Conservation (phyloP, 2,329 filamentous ascomycete genomes). For the Orbilia quercus region DNA sequence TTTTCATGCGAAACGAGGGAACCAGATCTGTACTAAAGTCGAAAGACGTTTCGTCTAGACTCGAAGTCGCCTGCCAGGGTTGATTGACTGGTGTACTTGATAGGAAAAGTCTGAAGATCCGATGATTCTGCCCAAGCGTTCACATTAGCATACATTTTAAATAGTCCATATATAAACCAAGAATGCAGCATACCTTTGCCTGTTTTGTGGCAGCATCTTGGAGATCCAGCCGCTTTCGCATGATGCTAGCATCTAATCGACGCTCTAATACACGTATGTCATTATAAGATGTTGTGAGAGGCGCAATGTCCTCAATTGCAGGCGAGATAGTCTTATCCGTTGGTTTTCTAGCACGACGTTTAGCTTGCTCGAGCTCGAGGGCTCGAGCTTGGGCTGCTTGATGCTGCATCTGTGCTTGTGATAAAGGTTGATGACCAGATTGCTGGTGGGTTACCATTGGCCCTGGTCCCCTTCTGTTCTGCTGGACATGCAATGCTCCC, state of each 20-base stretch:
- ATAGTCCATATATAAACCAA: not conserved
- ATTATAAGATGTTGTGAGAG: slow-evolving; percentile 84
- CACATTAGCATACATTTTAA: slow-evolving; percentile 3
- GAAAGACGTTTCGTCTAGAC: slow-evolving; percentile 68
- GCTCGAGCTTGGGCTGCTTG: slow-evolving; percentile 57
- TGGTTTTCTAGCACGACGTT: slow-evolving; percentile 85
- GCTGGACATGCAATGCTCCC: slow-evolving; percentile 45
- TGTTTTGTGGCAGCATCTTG: slow-evolving; percentile 81
- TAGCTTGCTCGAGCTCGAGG: slow-evolving; percentile 71
- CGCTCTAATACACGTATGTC: slow-evolving; percentile 87
- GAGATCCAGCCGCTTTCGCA: slow-evolving; percentile 91
- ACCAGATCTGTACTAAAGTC: slow-evolving; percentile 82
- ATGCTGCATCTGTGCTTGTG: slow-evolving; percentile 58
- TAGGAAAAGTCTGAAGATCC: slow-evolving; percentile 91
- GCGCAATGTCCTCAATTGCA: slow-evolving; percentile 81
- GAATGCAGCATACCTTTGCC: slow-evolving; percentile 70
- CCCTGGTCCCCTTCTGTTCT: slow-evolving; percentile 59
- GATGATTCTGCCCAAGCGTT: slow-evolving; percentile 70
- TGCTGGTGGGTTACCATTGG: slow-evolving; percentile 59
- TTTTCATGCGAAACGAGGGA: slow-evolving; percentile 87
- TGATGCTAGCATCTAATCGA: slow-evolving; percentile 88
- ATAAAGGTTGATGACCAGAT: slow-evolving; percentile 53
- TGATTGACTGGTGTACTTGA: slow-evolving; percentile 95
- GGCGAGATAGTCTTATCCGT: slow-evolving; percentile 96
- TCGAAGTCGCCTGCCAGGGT: slow-evolving; percentile 85